Percentiles rank a stretch among this genome's conserved stretches.
phyloP scores from a whole-genome alignment of 2,329 filamentous ascomycete species.

The Dothistroma septosporum region DNA sequence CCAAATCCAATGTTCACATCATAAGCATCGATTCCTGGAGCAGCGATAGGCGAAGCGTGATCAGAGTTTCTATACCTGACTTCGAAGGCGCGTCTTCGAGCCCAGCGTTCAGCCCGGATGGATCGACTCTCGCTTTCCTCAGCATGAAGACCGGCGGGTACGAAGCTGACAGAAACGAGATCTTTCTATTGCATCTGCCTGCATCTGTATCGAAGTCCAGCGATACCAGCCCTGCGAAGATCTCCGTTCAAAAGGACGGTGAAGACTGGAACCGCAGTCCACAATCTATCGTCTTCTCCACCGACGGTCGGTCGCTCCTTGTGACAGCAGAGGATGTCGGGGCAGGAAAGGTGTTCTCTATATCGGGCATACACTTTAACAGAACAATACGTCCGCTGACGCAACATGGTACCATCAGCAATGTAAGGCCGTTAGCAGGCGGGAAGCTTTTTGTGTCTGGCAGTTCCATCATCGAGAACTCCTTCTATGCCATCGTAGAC shows the following conservation, averaged over 20 bases:
- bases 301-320: slow-evolving; percentile 59
- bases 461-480: slow-evolving; percentile 69
- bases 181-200: slow-evolving; percentile 60
- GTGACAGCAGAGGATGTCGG: slow-evolving; percentile 71
- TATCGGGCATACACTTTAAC: slow-evolving; percentile 24
- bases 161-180: slow-evolving; percentile 71
- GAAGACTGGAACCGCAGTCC: slow-evolving; percentile 53
- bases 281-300: slow-evolving; percentile 47
- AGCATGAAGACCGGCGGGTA: slow-evolving; percentile 75
- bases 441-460: slow-evolving; percentile 60
- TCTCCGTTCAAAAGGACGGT: slow-evolving; percentile 1
- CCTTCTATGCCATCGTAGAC: slow-evolving; percentile 60
- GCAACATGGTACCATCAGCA: slow-evolving; percentile 51
- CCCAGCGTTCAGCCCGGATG: slow-evolving; percentile 71
- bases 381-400: slow-evolving; percentile 45
- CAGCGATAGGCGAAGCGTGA: slow-evolving; percentile 49
- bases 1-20: slow-evolving; percentile 77
- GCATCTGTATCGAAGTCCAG: slow-evolving; percentile 31
- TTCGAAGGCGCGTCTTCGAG: slow-evolving; percentile 61
- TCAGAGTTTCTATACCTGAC: slow-evolving; percentile 54
- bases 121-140: slow-evolving; percentile 67
- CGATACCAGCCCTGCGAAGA: slow-evolving; percentile 2
- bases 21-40: slow-evolving; percentile 61
- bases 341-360: slow-evolving; percentile 54
- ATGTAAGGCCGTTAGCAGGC: slow-evolving; percentile 51